These are phyloP conservation scores for Phytophthora brassicae DNA, from an alignment of 352 stramenopile species.

Conservation along the genomic window DNA sequence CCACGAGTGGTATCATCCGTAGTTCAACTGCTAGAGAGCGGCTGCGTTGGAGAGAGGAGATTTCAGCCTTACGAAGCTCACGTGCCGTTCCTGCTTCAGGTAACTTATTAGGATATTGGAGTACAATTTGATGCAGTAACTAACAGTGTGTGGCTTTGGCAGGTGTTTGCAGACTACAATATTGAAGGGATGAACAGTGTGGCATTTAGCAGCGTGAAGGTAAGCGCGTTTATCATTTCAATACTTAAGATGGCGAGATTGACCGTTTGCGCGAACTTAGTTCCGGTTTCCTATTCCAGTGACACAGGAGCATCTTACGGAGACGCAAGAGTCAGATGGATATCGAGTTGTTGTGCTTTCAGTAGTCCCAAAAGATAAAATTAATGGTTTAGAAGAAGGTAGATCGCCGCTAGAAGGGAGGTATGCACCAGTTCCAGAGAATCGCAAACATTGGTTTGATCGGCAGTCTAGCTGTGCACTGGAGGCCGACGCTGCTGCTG, in stretches of 20 bases:
- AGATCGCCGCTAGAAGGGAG: conserved; percentile 26
- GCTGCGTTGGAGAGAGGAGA: conserved; percentile 56
- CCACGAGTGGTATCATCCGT: conserved; percentile 57
- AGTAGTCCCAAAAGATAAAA: conserved; percentile 35
- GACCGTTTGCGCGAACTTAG: conserved; percentile 23
- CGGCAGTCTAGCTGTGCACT: conserved; percentile 71
- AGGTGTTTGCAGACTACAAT: conserved; percentile 91
- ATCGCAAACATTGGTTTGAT: conserved; percentile 54
- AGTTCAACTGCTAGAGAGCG: conserved; percentile 85
- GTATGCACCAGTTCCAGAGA: conserved; percentile 33
- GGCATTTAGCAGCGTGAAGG: conserved; percentile 68
- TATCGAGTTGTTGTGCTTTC: conserved; percentile 38
- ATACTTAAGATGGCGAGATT: conserved; percentile 1
- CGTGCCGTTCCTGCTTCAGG: conserved; percentile 87
- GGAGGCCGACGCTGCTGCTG: conserved; percentile 69
- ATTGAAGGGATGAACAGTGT: conserved; percentile 92
- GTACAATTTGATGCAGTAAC: too few species aligned
- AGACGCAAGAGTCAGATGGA: conserved; percentile 9
- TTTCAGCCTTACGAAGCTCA: conserved; percentile 91
- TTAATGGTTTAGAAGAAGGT: conserved; percentile 38
- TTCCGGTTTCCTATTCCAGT: conserved; percentile 71
- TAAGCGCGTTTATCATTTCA: conserved; percentile 15
- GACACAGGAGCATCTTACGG: conserved; percentile 51
- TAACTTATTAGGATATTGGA: too few species aligned
- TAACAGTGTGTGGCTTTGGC: too few species aligned